Conservation (phyloP, 352 stramenopile species). For the Phytopythium vexans region DNA sequence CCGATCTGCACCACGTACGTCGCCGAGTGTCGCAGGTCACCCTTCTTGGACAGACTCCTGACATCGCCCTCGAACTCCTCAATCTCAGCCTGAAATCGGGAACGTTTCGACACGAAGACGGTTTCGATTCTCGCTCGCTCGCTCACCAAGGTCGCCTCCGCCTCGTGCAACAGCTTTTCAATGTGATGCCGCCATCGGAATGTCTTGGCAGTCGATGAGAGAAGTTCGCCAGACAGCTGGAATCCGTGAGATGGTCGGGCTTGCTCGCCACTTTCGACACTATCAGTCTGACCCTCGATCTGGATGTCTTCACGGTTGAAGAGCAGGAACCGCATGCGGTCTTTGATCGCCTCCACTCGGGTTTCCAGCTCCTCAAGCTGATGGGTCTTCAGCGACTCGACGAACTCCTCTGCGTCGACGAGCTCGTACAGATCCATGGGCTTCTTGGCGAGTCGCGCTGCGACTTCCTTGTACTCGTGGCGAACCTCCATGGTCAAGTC, state of each 20-base stretch:
- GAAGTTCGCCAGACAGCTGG: conserved; percentile 32
- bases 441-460: conserved; percentile 49
- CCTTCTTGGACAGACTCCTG: conserved; percentile 69
- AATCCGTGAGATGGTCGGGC: conserved; percentile 3
- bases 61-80: conserved; percentile 76
- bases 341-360: conserved; percentile 43
- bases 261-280: neutral
- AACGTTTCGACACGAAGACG: conserved; percentile 64
- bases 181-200: conserved; percentile 68
- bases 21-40: conserved; percentile 64
- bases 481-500: conserved; percentile 50
- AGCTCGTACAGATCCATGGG: conserved; percentile 73
- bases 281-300: conserved; percentile 11
- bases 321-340: conserved; percentile 60
- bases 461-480: conserved; percentile 75
- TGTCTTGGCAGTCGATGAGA: conserved; percentile 61
- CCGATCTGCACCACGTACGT: conserved; percentile 73
- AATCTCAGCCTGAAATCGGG: conserved; percentile 68
- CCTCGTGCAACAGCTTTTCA: conserved; percentile 44
- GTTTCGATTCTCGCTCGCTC: conserved; percentile 68
- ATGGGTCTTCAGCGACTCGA: conserved; percentile 34
- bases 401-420: conserved; percentile 60
- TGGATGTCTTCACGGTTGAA: conserved; percentile 50
- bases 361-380: conserved; percentile 49
- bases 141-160: conserved; percentile 45